phyloP scores from a whole-genome alignment of 1,284 basidiomycete species.

The Ustilago cynodontis region DNA sequence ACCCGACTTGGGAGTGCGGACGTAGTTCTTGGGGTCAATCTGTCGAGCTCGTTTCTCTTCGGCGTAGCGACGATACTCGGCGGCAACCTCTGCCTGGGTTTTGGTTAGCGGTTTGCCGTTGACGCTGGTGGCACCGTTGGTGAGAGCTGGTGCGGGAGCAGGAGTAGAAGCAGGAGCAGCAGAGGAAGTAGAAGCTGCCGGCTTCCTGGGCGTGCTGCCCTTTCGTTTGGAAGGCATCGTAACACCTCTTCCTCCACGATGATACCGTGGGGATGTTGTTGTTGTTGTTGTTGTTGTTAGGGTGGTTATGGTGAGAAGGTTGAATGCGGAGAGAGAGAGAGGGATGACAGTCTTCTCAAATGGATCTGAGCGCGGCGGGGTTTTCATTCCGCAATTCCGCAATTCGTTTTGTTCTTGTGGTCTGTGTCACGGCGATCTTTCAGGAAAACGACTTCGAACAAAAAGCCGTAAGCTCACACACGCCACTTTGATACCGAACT shows the following conservation, averaged over 20 bases:
- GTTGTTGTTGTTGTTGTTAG: background rate
- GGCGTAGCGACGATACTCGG: conserved; percentile 26
- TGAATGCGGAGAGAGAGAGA: background rate
- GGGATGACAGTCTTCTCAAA: conserved; percentile 7
- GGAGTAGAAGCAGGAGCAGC: conserved; percentile 7
- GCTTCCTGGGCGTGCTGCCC: conserved; percentile 44
- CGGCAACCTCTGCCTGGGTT: conserved; percentile 13
- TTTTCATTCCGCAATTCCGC: background rate
- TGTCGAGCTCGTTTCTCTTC: conserved; percentile 31
- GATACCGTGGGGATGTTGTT: background rate
- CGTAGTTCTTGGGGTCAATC: conserved; percentile 43
- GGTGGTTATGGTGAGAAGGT: background rate
- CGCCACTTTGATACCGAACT: background rate
- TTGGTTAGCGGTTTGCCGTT: conserved; percentile 23
- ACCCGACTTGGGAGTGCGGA: conserved; percentile 46
- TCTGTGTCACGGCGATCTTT: conserved; percentile 1
- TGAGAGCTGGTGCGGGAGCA: conserved; percentile 3
- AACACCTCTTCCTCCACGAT: background rate
- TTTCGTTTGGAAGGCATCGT: conserved; percentile 43
- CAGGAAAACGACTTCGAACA: background rate
- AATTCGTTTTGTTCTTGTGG: background rate
- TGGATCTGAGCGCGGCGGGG: conserved; percentile 4
- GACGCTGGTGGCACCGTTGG: conserved; percentile 15
- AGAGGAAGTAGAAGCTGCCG: background rate
- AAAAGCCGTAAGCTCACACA: conserved; percentile 4